phyloP scores from a whole-genome alignment of 2,329 filamentous ascomycete genomes.

The Metarhizium rileyi region DNA sequence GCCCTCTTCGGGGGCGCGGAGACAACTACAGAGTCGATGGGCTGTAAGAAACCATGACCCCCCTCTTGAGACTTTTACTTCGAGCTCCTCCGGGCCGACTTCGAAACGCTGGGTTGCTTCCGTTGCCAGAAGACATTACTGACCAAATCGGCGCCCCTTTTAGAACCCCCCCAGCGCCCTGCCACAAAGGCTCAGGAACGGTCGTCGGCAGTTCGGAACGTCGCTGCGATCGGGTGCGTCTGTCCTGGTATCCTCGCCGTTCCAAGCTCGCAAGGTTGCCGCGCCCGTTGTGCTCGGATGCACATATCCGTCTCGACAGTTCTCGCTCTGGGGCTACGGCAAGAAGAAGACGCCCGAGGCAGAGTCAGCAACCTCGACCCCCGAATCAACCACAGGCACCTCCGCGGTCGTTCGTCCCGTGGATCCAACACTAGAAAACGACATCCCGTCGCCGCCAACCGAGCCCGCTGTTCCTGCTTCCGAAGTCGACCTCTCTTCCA shows the following conservation, averaged over 20 bases:
- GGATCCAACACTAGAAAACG: slow-evolving; percentile 7
- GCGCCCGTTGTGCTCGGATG: slow-evolving; percentile 22
- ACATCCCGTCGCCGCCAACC: slow-evolving; percentile 11
- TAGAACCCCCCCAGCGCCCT: slow-evolving; percentile 18
- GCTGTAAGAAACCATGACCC: slow-evolving; percentile 14
- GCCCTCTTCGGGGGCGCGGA: slow-evolving; percentile 22
- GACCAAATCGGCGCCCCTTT: background rate
- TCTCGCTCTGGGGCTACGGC: slow-evolving; percentile 27
- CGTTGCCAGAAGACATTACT: background rate
- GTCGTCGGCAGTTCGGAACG: slow-evolving; percentile 27
- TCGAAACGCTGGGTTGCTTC: background rate
- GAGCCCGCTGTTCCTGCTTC: slow-evolving; percentile 16
- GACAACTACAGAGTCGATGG: slow-evolving; percentile 19
- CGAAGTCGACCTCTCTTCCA: slow-evolving; percentile 24
- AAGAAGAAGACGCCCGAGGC: slow-evolving; percentile 15
- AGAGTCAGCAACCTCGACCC: slow-evolving; percentile 7
- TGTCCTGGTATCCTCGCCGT: slow-evolving; percentile 14
- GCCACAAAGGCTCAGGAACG: slow-evolving; percentile 21
- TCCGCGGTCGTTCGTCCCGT: slow-evolving; percentile 6
- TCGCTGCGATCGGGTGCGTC: slow-evolving; percentile 15
- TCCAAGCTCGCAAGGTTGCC: slow-evolving; percentile 13
- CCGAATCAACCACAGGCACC: slow-evolving; percentile 11
- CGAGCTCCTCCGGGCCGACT: too few relatives aligned
- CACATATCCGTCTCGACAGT: slow-evolving; percentile 18
- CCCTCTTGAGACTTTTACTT: background rate